These are phyloP conservation scores for Saccharomycopsis synnaedendra DNA, from an alignment of 805 yeast species.

Conservation along the genomic window DNA sequence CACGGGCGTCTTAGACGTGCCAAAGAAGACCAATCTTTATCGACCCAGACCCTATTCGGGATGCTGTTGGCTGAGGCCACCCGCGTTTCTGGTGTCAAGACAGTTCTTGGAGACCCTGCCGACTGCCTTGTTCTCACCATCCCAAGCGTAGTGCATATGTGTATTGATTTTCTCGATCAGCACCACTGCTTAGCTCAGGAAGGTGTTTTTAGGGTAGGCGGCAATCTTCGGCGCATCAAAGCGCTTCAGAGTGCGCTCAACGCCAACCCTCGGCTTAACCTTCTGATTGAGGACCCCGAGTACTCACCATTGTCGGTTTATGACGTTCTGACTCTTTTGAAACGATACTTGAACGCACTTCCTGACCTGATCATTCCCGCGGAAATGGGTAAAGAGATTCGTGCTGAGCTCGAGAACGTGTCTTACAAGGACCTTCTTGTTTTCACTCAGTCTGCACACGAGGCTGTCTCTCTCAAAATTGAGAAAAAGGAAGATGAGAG, in stretches of 20 bases:
- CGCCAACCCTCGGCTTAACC: constrained; percentile 46
- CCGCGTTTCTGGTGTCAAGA: no score
- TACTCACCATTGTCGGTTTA: constrained; percentile 44
- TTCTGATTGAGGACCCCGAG: neutral
- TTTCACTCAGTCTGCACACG: constrained; percentile 13
- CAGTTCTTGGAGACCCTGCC: no score
- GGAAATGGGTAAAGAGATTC: constrained; percentile 18
- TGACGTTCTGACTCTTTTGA: constrained; percentile 85
- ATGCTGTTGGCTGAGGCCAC: constrained; percentile 1
- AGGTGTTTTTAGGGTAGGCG: constrained; percentile 90
- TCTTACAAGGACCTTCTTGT: constrained; percentile 7
- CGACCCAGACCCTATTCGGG: constrained; percentile 5
- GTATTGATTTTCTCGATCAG: constrained; percentile 8
- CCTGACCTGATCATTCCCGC: constrained; percentile 86
- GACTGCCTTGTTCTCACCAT: neutral
- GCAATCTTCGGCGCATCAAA: constrained; percentile 80
- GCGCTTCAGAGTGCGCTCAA: constrained; percentile 77
- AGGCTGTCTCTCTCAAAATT: constrained; percentile 16
- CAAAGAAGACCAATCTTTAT: no score
- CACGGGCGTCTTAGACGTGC: no score
- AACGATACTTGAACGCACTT: constrained; percentile 76
- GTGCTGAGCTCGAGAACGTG: constrained; percentile 6
- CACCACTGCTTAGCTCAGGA: constrained; percentile 47
- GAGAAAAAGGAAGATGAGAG: neutral
- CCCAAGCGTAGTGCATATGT: constrained; percentile 10